phyloP scores from a whole-genome alignment of 805 yeast genomes.

The Lachancea kluyveri region DNA sequence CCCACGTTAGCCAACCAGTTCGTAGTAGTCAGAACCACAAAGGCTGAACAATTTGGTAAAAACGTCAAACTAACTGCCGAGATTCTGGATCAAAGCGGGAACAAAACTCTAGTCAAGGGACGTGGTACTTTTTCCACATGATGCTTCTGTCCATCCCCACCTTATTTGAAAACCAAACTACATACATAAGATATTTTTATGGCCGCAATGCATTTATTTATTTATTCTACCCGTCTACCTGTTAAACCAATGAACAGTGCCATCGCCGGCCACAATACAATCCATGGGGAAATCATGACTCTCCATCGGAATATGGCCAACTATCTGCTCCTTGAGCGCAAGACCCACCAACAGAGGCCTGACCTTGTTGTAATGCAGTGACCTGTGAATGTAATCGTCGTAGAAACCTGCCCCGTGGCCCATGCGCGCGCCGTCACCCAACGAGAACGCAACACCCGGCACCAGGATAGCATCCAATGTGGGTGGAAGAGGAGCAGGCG shows the following conservation, averaged over 20 bases:
- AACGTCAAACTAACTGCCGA: conserved; percentile 36
- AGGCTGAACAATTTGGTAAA: conserved; percentile 29
- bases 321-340: conserved; percentile 26
- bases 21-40: conserved; percentile 53
- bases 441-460: conserved; percentile 77
- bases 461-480: conserved; percentile 63
- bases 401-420: conserved; percentile 96
- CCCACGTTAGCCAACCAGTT: conserved; percentile 81
- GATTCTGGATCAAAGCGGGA: conserved; percentile 47
- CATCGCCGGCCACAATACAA: conserved; percentile 26
- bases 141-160: neutral
- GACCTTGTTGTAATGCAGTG: conserved; percentile 22
- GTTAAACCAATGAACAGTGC: conserved; percentile 36
- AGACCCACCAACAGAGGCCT: conserved; percentile 27
- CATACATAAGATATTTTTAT: conserved; percentile 1
- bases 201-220: neutral
- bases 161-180: neutral
- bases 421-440: conserved; percentile 42
- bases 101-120: conserved; percentile 50
- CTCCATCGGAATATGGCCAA: conserved; percentile 20
- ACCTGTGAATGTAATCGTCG: conserved; percentile 64
- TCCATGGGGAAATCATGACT: conserved; percentile 29
- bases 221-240: conserved; percentile 33
- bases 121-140: conserved; percentile 37
- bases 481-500: conserved; percentile 25